These are phyloP conservation scores for Kluyveromyces sp. DNA, from an alignment of 1,139 yeast genomes.

Conservation along the genomic window DNA sequence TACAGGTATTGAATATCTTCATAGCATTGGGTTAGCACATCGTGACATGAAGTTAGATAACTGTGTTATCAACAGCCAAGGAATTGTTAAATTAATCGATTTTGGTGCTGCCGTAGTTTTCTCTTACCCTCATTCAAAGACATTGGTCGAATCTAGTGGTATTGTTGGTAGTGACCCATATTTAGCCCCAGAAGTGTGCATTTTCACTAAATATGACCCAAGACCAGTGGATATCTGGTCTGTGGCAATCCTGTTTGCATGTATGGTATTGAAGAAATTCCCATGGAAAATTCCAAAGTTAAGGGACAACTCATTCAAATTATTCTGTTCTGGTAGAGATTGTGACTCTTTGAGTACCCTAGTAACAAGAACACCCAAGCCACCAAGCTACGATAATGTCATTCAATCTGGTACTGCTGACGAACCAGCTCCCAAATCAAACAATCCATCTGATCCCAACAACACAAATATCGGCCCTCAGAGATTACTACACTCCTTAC, in stretches of 20 bases:
- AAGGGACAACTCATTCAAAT: constrained; percentile 73
- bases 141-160: constrained; percentile 75
- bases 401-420: constrained; percentile 10
- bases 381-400: constrained; percentile 29
- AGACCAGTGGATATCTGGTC: constrained; percentile 96
- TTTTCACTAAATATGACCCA: constrained; percentile 75
- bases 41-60: constrained; percentile 89
- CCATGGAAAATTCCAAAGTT: constrained; percentile 97
- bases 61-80: constrained; percentile 79
- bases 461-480: constrained; percentile 62
- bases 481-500: constrained; percentile 59
- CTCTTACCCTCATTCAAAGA: constrained; percentile 80
- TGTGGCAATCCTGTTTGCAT: constrained; percentile 83
- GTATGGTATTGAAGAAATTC: constrained; percentile 89
- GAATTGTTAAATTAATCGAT: constrained; percentile 85
- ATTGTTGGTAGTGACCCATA: constrained; percentile 94
- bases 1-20: constrained; percentile 75
- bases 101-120: constrained; percentile 93
- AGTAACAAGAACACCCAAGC: constrained; percentile 34
- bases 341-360: constrained; percentile 35
- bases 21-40: constrained; percentile 83
- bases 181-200: constrained; percentile 89
- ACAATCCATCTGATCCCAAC: constrained; percentile 30
- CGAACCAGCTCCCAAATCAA: constrained; percentile 9
- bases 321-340: constrained; percentile 39